phyloP scores from a whole-genome alignment of 2,329 filamentous ascomycete genomes.

The Colletotrichum sp. region DNA sequence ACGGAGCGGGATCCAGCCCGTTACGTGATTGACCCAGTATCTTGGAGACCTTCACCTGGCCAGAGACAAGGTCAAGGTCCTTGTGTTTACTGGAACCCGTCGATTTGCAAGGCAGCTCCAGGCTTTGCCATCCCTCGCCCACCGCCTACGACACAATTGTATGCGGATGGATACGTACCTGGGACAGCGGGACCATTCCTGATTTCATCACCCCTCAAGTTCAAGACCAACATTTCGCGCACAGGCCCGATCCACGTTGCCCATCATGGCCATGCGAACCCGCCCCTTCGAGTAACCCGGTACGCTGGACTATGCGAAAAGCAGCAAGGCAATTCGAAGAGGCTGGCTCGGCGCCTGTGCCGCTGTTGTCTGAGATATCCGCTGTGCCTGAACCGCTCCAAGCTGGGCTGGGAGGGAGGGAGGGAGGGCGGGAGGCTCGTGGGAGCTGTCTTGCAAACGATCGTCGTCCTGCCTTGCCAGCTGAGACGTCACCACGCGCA shows the following conservation, averaged over 20 bases:
- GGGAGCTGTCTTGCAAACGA: not conserved
- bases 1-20: conserved; percentile 15
- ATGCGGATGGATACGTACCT: conserved; percentile 1
- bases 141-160: not conserved
- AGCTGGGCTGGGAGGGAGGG: not conserved
- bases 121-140: not conserved
- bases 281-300: not conserved
- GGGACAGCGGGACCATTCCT: not conserved
- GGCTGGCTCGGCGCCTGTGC: not conserved
- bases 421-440: not conserved
- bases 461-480: not conserved
- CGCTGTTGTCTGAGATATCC: not conserved
- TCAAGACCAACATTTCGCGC: not conserved
- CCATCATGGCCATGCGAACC: not conserved
- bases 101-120: not conserved
- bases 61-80: conserved; percentile 2
- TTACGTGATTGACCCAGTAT: conserved; percentile 22
- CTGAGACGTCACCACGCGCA: conserved; percentile 9
- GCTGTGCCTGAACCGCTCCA: not conserved
- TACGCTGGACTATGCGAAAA: not conserved
- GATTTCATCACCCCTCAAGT: conserved; percentile 14
- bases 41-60: conserved; percentile 10
- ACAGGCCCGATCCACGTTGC: conserved; percentile 9
- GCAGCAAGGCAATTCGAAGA: not conserved
- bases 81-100: not conserved